Base-by-base conservation (phyloP, 768 basidiomycete species). In the Punctularia strigosozonata region DNA sequence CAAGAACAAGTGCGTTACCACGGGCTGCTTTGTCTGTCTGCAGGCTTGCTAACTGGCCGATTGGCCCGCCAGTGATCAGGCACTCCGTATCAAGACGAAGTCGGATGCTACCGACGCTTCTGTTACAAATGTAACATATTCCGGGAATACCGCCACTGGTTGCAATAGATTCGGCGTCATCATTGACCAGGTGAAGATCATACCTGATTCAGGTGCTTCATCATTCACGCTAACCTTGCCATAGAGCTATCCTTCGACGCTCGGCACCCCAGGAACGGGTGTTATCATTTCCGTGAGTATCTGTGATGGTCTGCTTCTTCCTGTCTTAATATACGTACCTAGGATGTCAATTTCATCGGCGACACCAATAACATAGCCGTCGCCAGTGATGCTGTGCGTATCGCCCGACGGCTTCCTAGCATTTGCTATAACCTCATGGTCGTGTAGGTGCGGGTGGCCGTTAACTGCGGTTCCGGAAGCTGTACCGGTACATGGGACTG, bases 41-140 rank as follows among this genome's bases (percentile, higher is more conserved):
- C n/a, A n/a, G n/a, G n/a, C n/a, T n/a, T n/a, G n/a, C n/a, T n/a
- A n/a, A n/a, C n/a, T n/a, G 25, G 6, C 6, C 21, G 0, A 6
- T 6, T 4, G 17, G 21, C 10, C 8, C n/a, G 20, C 23, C 44
- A 75, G 74, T 42, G 55, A 60, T 38, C 68, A 71, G 50, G 75
- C 67, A 0, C 61, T 80, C 33, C 71, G 77, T 33, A 80, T 82
- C 57, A 82, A 80, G 57, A 75, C 69, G 5, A 46, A 69, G 4
- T 50, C 61, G 14, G 36, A 43, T 33, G 66, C 77, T 4, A 65
- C 62, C 5, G 61, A 60, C 31, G 68, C 69, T 37, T 60, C 51
- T 6, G 74, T 80, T 4, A 49, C 61, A 3, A 65, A 67, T 43
- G 55, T 77, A 38, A 69, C 65, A 4, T 77, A 70, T 51, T 60